Percentiles rank a stretch among this genome's conserved stretches.
These are phyloP conservation scores for Ottelia alismoides DNA, from an alignment of 106 monocot species.

Conservation along the genomic window DNA sequence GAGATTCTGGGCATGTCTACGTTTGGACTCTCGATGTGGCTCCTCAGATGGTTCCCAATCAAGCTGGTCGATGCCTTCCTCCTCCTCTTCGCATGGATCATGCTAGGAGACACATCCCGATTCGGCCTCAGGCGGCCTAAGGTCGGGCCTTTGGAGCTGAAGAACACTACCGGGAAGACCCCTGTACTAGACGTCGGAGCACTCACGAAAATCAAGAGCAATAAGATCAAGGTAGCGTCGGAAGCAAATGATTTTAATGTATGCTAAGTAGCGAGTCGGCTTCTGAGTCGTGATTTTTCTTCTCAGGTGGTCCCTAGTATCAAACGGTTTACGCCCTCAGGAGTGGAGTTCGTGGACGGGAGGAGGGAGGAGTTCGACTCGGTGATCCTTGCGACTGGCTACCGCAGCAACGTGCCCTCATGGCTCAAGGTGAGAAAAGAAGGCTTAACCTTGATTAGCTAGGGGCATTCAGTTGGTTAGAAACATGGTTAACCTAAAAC, in stretches of 20 bases:
- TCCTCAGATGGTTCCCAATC: constrained; percentile 54
- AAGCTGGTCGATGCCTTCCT: constrained; percentile 35
- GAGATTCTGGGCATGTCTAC: constrained; percentile 65
- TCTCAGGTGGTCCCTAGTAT: constrained; percentile 57
- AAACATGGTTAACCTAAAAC: no score
- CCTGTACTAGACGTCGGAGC: constrained; percentile 54
- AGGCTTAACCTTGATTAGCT: no score
- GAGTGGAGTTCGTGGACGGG: constrained; percentile 61
- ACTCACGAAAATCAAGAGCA: constrained; percentile 26
- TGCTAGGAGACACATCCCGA: constrained; percentile 39
- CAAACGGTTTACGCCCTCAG: constrained; percentile 24
- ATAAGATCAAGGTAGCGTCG: constrained; percentile 28
- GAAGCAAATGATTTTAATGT: not conserved
- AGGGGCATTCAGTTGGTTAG: no score
- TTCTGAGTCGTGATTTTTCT: no score
- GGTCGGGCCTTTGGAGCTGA: constrained; percentile 41
- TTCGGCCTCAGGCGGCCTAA: constrained; percentile 31
- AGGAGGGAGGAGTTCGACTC: constrained; percentile 44
- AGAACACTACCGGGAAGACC: constrained; percentile 35
- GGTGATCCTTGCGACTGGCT: constrained; percentile 77
- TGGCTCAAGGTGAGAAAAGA: constrained; percentile 84
- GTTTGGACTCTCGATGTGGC: constrained; percentile 56
- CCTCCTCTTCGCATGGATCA: constrained; percentile 34
- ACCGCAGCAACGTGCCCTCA: constrained; percentile 65
- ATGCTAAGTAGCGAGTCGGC: no score